Base-by-base conservation (phyloP, 768 basidiomycete genomes). In the Tephrocybe sp. region DNA sequence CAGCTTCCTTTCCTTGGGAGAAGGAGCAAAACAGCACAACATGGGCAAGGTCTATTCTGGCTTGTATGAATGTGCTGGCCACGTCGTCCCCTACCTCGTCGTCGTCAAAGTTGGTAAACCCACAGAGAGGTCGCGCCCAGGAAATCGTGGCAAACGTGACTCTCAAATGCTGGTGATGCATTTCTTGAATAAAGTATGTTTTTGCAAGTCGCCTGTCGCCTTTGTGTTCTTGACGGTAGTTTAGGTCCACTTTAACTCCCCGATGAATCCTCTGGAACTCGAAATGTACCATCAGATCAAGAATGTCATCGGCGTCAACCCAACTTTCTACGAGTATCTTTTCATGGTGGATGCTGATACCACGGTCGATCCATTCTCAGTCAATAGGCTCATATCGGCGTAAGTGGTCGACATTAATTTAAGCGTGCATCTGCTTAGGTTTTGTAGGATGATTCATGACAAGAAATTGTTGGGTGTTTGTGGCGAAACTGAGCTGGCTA, bases 241-340 rank as follows among this genome's bases (percentile, higher is more conserved):
- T 5, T 53, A 93, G 92, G 97, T 98, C 39, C 97, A 98, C 70
- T 98, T 96, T 70, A 92, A 95, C 67, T 70, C 92, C 18, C 87
- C 94, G 0, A 98, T 99, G 97, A 92, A 89, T 62, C 97, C 97
- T 0, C 71, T 96, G 55, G 97, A 99, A 71, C 72, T 99, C 47
- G 97, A 99, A 74, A 96, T 99, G 75, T 98, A 94, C 65, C 97
- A 98, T 67, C 97, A 99, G 70, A 94, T 98, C 79, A 93, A 98
- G 81, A 99, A 99, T 63, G 94, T 98, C 48, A 98, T 99, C 61
- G 97, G 97, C 69, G 93, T 99, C 63, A 97, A 99, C 70, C 97
- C 96, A 2, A 87, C 93, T 0, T 98, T 98, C 73, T 99, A 98
- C 70, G 97, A 98, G 70, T 98, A 95, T 62, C 58, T 94, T 54